Conservation (phyloP, 164 flowering plant genomes). For the Liquidambar formosana region DNA sequence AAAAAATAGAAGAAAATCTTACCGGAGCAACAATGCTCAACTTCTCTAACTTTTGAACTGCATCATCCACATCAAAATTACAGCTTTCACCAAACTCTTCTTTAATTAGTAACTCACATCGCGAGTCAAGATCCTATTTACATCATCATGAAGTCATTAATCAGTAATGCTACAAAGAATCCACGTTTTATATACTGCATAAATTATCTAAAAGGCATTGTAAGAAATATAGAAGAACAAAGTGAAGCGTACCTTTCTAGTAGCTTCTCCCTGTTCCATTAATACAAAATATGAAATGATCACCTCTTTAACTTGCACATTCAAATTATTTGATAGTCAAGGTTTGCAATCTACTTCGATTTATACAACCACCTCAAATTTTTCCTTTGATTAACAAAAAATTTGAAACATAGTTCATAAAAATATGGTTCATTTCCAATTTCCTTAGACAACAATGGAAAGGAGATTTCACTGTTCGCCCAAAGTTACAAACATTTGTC, state of each 20-base stretch:
- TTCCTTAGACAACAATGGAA: background rate
- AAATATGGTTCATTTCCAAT: no score
- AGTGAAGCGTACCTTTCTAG: conserved; percentile 35
- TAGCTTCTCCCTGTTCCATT: conserved; percentile 78
- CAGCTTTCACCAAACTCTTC: conserved; percentile 48
- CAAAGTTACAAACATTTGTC: background rate
- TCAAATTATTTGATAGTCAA: background rate
- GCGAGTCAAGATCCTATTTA: conserved; percentile 43
- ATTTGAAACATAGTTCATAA: no score
- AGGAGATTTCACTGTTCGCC: background rate
- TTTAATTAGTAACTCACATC: conserved; percentile 45
- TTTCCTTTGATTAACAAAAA: no score
- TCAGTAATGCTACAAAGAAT: background rate
- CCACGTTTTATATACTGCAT: background rate
- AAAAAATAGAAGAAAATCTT: no score
- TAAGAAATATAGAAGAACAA: background rate
- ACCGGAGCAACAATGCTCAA: conserved; percentile 59
- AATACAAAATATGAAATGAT: conserved; percentile 62
- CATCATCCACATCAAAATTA: conserved; percentile 71
- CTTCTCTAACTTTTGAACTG: conserved; percentile 63
- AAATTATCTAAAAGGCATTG: background rate
- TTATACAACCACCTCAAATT: conserved; percentile 93
- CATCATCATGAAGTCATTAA: background rate
- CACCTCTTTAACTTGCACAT: conserved; percentile 76
- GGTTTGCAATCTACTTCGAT: conserved; percentile 47